A percentile compares a stretch with the other conserved stretches of the same genome.
Evolutionary conservation across 495 filamentous ascomycete species (phyloP).

Genomic region (Immersiella caudata): DNA sequence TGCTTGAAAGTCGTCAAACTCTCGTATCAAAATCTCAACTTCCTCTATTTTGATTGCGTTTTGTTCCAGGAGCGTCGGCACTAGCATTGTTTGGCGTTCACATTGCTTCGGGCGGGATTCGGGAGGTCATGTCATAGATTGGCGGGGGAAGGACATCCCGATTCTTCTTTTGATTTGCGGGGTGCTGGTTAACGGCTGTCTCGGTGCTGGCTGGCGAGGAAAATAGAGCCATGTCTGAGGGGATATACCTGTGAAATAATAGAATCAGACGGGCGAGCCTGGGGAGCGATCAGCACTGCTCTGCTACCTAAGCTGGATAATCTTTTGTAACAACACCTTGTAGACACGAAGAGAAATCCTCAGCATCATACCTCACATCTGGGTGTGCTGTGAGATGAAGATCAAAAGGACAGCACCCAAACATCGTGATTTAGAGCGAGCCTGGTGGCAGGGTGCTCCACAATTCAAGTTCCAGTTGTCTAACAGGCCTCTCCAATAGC

Average conservation of each 20-base stretch:
- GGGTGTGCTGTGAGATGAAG: not conserved
- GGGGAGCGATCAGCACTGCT: not conserved
- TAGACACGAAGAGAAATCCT: not conserved
- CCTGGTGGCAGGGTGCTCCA: no score
- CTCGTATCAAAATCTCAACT: not conserved
- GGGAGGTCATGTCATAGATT: not conserved
- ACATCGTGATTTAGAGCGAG: not conserved
- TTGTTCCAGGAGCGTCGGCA: not conserved
- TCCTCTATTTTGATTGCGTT: not conserved
- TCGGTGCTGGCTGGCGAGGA: not conserved
- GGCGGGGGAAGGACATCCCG: not conserved
- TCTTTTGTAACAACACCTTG: not conserved
- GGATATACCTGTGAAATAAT: not conserved
- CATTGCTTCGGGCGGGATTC: not conserved
- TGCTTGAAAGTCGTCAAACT: not conserved
- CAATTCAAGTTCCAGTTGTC: not conserved
- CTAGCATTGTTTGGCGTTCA: slow-evolving; percentile 15
- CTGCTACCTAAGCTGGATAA: not conserved
- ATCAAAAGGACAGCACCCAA: not conserved
- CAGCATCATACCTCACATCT: not conserved
- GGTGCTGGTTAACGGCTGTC: not conserved
- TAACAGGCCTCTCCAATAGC: not conserved
- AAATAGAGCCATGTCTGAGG: not conserved
- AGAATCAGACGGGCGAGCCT: not conserved
- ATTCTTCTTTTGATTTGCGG: not conserved